phyloP scores from a whole-genome alignment of 2,329 filamentous ascomycete genomes.

The Talaromyces sp. region DNA sequence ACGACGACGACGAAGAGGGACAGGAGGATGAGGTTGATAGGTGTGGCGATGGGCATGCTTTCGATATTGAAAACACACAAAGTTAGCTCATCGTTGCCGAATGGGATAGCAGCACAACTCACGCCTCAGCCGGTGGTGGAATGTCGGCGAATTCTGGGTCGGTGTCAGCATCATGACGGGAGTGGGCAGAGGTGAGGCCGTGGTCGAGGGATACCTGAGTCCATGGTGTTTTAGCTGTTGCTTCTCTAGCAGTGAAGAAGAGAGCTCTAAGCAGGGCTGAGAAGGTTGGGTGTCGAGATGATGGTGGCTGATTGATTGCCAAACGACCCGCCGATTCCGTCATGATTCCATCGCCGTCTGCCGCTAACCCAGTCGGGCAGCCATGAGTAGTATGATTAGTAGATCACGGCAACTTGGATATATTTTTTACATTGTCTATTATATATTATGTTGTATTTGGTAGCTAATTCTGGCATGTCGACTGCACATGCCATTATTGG shows the following conservation, averaged over 20 bases:
- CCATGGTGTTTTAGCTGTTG: not conserved
- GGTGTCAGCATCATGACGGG: slow-evolving; percentile 6
- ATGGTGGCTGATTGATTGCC: not conserved
- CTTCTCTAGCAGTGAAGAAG: not conserved
- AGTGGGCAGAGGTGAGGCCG: not conserved
- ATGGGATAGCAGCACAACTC: slow-evolving; percentile 14
- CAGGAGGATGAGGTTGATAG: slow-evolving; percentile 58
- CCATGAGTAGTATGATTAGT: not conserved
- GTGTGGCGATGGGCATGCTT: slow-evolving; percentile 52
- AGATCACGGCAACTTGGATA: too few relatives aligned
- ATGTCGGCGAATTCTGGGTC: slow-evolving; percentile 19
- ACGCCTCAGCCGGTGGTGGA: slow-evolving; percentile 33
- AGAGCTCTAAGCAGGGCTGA: not conserved
- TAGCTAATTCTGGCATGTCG: too few relatives aligned
- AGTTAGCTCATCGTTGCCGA: slow-evolving; percentile 7
- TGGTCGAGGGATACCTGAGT: slow-evolving; percentile 2
- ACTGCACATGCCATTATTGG: not conserved
- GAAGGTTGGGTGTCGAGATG: not conserved
- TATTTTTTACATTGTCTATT: too few relatives aligned
- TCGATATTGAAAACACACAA: not conserved
- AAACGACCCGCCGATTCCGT: not conserved
- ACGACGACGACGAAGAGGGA: slow-evolving; percentile 53
- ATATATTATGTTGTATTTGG: too few relatives aligned
- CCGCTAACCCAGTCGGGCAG: not conserved
- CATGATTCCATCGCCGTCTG: not conserved